Percentiles rank a stretch among this genome's conserved stretches.
Evolutionary conservation across 2,329 filamentous ascomycete genomes (phyloP).

Genomic region (Penicillium paneum): DNA sequence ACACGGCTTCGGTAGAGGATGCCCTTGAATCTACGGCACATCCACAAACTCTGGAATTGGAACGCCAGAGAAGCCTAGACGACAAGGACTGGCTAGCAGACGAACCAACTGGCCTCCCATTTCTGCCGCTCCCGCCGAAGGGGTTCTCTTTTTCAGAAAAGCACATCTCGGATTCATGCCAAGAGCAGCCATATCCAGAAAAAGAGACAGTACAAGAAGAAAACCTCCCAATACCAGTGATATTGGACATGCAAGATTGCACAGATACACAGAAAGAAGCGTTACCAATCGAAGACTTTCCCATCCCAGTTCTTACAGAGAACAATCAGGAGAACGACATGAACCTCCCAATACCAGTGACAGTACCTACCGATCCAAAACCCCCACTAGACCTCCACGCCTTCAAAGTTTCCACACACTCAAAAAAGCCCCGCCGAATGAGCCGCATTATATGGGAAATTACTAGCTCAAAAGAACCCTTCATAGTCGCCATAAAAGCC

Average conservation of each 20-base stretch:
- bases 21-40: neutral
- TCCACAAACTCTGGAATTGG: neutral
- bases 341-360: neutral
- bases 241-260: slow-evolving; percentile 2
- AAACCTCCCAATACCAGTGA: slow-evolving; percentile 15
- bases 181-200: neutral
- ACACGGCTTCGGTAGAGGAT: neutral
- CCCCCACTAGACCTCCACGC: neutral
- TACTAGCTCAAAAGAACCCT: slow-evolving; percentile 9
- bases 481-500: slow-evolving; percentile 10
- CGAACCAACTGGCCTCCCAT: neutral
- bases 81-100: neutral
- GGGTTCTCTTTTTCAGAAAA: neutral
- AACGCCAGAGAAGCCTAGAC: neutral
- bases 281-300: slow-evolving; percentile 9
- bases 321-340: neutral
- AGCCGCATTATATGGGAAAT: neutral
- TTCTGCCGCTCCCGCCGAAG: neutral
- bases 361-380: neutral
- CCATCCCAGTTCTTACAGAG: neutral
- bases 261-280: slow-evolving; percentile 6
- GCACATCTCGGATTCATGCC: neutral
- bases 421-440: neutral
- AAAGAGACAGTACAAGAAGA: slow-evolving; percentile 4
- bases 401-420: neutral